Evolutionary conservation across 1,139 yeast species (phyloP).

Genomic region (Hyphopichia pseudoburtonii): DNA sequence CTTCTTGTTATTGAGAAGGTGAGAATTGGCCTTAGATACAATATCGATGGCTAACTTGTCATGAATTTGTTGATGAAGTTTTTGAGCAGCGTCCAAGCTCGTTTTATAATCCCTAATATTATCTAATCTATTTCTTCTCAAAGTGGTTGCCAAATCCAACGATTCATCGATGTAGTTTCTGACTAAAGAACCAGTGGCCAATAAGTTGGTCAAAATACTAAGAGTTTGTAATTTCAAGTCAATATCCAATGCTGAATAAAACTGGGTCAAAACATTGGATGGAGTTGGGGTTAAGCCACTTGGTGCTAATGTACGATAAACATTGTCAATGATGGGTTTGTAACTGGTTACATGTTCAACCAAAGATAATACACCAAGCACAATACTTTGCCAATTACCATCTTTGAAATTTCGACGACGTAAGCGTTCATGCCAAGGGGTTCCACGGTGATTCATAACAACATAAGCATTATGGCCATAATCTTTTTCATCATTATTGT

Average conservation of each 20-base stretch:
- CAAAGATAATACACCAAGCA: slow-evolving; percentile 68
- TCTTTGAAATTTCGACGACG: slow-evolving; percentile 74
- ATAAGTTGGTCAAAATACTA: slow-evolving; percentile 54
- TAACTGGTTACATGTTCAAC: slow-evolving; percentile 62
- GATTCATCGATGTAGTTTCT: slow-evolving; percentile 68
- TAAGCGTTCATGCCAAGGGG: slow-evolving; percentile 76
- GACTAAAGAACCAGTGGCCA: slow-evolving; percentile 58
- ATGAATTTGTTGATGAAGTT: slow-evolving; percentile 38
- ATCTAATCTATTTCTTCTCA: slow-evolving; percentile 71
- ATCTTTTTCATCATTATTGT: slow-evolving; percentile 15
- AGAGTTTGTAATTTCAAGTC: slow-evolving; percentile 54
- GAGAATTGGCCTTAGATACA: background rate
- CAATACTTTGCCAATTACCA: slow-evolving; percentile 81
- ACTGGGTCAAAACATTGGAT: slow-evolving; percentile 48
- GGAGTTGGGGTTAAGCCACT: slow-evolving; percentile 49
- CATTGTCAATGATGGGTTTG: slow-evolving; percentile 42
- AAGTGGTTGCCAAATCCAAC: slow-evolving; percentile 59
- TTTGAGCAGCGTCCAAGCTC: slow-evolving; percentile 50
- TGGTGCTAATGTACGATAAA: slow-evolving; percentile 60
- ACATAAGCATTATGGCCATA: slow-evolving; percentile 52
- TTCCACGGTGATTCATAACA: slow-evolving; percentile 59
- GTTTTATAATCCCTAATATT: slow-evolving; percentile 60
- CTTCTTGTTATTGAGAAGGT: background rate
- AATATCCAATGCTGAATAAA: slow-evolving; percentile 47
- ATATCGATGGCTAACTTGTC: slow-evolving; percentile 19